These are phyloP conservation scores for Malbranchea zuffiana DNA, from an alignment of 2,329 filamentous ascomycete genomes.

Conservation along the genomic window DNA sequence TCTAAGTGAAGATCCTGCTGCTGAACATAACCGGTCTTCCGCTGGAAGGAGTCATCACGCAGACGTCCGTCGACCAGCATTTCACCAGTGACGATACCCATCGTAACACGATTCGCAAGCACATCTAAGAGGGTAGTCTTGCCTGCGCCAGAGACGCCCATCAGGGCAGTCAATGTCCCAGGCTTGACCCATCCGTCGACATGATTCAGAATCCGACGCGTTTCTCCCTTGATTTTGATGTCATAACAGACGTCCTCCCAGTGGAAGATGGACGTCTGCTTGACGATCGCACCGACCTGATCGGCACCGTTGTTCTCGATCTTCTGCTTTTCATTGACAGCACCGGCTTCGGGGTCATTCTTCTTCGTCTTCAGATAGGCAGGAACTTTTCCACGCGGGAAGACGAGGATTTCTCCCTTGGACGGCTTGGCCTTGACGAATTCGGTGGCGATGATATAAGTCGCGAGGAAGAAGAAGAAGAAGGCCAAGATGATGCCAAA, in stretches of 20 bases:
- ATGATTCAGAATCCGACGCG: constrained; percentile 66
- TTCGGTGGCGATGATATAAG: constrained; percentile 36
- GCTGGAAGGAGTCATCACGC: constrained; percentile 66
- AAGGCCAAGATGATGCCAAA: constrained; percentile 56
- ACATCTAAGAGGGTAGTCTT: constrained; percentile 87
- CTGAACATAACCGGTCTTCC: constrained; percentile 66
- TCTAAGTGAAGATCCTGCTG: constrained; percentile 83
- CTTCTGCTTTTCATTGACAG: constrained; percentile 11
- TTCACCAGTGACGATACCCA: constrained; percentile 78
- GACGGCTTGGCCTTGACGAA: constrained; percentile 56
- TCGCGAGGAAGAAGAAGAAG: constrained; percentile 37
- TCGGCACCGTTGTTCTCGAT: constrained; percentile 23
- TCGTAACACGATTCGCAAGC: constrained; percentile 72
- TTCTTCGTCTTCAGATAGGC: constrained; percentile 12
- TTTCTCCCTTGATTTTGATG: constrained; percentile 66
- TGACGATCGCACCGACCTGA: constrained; percentile 21
- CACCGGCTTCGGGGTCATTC: constrained; percentile 11
- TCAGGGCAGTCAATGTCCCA: constrained; percentile 76
- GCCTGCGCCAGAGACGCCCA: constrained; percentile 85
- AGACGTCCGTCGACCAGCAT: constrained; percentile 71
- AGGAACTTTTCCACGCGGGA: constrained; percentile 52
- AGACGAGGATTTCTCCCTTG: constrained; percentile 66
- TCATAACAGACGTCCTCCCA: constrained; percentile 79
- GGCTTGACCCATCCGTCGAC: constrained; percentile 93
- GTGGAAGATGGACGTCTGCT: constrained; percentile 57